Conservation (phyloP, 768 basidiomycete genomes). For the Polyporus arcularius region DNA sequence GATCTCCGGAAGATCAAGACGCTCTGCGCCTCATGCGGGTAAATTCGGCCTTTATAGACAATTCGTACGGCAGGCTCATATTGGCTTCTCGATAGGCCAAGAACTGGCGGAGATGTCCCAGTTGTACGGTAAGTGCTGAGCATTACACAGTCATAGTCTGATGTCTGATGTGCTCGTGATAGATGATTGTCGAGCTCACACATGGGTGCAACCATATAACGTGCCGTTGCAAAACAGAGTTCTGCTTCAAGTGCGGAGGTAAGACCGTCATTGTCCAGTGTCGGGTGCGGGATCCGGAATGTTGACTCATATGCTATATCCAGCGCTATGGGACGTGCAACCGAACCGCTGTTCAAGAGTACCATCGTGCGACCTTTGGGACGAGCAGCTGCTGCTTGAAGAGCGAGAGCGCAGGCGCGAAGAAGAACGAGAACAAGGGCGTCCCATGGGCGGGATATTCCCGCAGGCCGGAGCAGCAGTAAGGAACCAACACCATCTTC, state of each 20-base stretch:
- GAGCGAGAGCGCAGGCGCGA: conserved; percentile 32
- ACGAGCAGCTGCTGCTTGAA: conserved; percentile 39
- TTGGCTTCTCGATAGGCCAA: conserved; percentile 29
- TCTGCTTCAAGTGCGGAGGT: conserved; percentile 45
- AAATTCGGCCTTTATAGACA: neutral
- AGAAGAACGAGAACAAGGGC: conserved; percentile 15
- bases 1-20: conserved; percentile 40
- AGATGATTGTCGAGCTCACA: conserved; percentile 29
- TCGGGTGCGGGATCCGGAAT: neutral
- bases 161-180: neutral
- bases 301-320: conserved; percentile 6
- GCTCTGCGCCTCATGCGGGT: conserved; percentile 38
- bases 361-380: conserved; percentile 40
- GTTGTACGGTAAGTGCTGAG: conserved; percentile 23
- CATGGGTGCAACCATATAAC: conserved; percentile 41
- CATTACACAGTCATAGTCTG: neutral
- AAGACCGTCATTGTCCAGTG: conserved; percentile 14
- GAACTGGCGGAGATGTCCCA: conserved; percentile 42
- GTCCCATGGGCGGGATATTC: neutral
- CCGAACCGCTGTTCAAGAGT: conserved; percentile 31
- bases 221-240: conserved; percentile 39
- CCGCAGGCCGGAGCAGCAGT: neutral
- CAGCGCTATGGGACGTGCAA: conserved; percentile 29
- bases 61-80: neutral
- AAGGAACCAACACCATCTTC: neutral